Base-by-base conservation (phyloP, 148 eudicot genomes). In the Beta vulgaris region DNA sequence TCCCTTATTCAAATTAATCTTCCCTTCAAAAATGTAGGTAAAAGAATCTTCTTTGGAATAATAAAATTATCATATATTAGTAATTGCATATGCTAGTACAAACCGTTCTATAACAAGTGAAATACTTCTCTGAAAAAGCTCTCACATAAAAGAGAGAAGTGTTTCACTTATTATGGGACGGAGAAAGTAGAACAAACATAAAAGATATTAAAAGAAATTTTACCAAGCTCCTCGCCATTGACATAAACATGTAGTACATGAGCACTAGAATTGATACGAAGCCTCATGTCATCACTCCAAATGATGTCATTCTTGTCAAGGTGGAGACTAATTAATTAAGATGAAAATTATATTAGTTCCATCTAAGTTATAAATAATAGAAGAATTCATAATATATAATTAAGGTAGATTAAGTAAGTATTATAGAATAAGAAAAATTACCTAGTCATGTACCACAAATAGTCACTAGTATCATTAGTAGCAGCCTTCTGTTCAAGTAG, bases 401-500 rank as follows among this genome's bases (percentile, higher is more conserved):
- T n/a, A n/a, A n/a, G n/a, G n/a, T n/a, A 39, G 43, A 9, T 9
- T 39, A 3, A 51, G 6, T n/a, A 73, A 13, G 44, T 0, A 23
- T 25, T 1, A 36, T 18, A 15, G 2, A 8, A 25, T 14, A 13
- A n/a, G 10, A 44, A 23, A 16, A 12, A 36, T 1, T 73, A 73
- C 76, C 76, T 73, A 40, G 76, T 73, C 28, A 59, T 73, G 76
- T 73, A 73, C 76, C 76, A 73, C 46, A 73, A 64, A 73, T 73
- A 73, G 39, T 73, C 76, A 73, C 36, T 55, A 16, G 54, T 5
- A n/a, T 73, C 97, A 69, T 85, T 85, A 16, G 90, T 70, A 29
- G 79, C 86, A n/a, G 85, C 81, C 73, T 88, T 91, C 71, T 91
- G 97, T 78, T 91, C 97, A 62, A 91, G 79, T 55, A 91, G 79